A percentile compares a stretch with the other conserved stretches of the same genome.
These are phyloP conservation scores for Diaporthe caulivora DNA, from an alignment of 2,329 filamentous ascomycete species.

Conservation along the genomic window DNA sequence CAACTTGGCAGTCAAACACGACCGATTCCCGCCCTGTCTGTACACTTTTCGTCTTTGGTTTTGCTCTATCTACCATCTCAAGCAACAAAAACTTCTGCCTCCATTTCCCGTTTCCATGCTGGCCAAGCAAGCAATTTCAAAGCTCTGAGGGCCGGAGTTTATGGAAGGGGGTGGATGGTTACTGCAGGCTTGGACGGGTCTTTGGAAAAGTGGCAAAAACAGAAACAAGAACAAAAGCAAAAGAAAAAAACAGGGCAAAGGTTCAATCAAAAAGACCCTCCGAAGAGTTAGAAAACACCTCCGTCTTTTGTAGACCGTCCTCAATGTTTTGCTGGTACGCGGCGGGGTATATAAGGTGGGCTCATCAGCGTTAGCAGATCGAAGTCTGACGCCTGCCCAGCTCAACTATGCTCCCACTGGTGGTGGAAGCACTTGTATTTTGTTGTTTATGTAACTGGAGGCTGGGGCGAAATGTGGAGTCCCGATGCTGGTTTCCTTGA, in stretches of 20 bases:
- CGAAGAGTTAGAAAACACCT: slow-evolving; percentile 8
- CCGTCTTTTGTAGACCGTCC: slow-evolving; percentile 1
- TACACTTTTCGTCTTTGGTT: background rate
- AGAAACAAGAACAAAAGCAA: no score
- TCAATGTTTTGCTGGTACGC: slow-evolving; percentile 4
- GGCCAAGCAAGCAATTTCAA: background rate
- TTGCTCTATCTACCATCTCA: background rate
- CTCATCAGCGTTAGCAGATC: background rate
- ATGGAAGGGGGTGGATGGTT: background rate
- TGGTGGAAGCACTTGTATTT: background rate
- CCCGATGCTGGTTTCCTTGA: background rate
- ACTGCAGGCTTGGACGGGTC: background rate
- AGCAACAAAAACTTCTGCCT: background rate
- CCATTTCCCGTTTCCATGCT: background rate
- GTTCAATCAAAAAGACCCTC: slow-evolving; percentile 7
- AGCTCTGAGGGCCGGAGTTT: background rate
- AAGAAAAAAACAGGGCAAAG: background rate
- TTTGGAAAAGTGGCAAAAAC: no score
- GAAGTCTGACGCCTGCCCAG: slow-evolving; percentile 7
- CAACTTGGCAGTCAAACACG: background rate
- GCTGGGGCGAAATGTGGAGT: background rate
- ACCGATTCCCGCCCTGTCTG: background rate
- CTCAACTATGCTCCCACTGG: background rate
- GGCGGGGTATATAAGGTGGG: background rate
- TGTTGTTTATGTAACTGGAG: background rate